Conservation (phyloP, 495 filamentous ascomycete genomes). For the Bryoglossum gracile region DNA sequence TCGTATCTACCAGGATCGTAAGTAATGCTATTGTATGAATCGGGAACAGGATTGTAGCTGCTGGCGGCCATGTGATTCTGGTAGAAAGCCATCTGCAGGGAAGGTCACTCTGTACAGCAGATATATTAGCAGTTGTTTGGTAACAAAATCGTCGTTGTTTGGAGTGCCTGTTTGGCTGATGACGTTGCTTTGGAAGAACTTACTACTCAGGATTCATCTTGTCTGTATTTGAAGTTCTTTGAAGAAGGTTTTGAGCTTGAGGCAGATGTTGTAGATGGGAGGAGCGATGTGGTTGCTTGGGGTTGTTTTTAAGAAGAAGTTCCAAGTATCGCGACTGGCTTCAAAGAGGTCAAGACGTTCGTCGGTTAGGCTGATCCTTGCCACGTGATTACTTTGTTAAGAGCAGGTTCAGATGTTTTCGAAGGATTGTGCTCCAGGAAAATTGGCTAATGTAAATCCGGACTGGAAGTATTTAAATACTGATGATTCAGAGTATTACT, state of each 20-base stretch:
- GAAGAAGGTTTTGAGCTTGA: not conserved
- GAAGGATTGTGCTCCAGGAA: no score
- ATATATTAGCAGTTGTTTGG: slow-evolving; percentile 20
- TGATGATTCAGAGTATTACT: no score
- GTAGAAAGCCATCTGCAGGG: slow-evolving; percentile 11
- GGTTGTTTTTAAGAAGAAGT: slow-evolving; percentile 5
- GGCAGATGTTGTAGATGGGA: slow-evolving; percentile 6
- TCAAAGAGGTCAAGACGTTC: slow-evolving; percentile 6
- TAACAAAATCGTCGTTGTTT: slow-evolving; percentile 5
- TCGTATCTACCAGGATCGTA: slow-evolving; percentile 71
- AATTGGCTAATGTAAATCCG: no score
- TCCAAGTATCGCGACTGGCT: slow-evolving; percentile 18
- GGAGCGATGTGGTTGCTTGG: slow-evolving; percentile 9
- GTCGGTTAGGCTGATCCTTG: no score
- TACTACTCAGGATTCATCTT: slow-evolving; percentile 96
- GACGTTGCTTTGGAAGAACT: slow-evolving; percentile 30
- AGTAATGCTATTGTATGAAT: slow-evolving; percentile 11
- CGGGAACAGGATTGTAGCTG: slow-evolving; percentile 1
- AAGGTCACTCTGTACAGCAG: slow-evolving; percentile 19
- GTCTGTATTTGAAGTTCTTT: slow-evolving; percentile 23
- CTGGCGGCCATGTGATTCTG: slow-evolving; percentile 3
- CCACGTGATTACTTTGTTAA: no score
- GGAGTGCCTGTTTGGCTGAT: slow-evolving; percentile 12
- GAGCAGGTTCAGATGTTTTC: no score
- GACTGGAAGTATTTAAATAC: no score